Conservation (phyloP, 768 basidiomycete genomes). For the Mycena maculata region DNA sequence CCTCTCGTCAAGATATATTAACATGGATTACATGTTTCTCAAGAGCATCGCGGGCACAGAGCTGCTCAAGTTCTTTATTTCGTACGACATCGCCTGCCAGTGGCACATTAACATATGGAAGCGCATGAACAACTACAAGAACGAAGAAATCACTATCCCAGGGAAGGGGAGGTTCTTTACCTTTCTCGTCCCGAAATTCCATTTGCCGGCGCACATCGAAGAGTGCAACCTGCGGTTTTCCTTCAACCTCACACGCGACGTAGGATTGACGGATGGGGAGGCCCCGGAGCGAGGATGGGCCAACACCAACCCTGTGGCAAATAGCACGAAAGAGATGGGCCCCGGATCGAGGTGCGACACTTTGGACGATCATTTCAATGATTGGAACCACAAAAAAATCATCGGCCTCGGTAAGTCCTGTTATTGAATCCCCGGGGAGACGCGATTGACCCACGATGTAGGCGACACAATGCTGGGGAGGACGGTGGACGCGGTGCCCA, state of each 20-base stretch:
- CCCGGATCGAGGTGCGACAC: conserved; percentile 22
- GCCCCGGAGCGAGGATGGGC: conserved; percentile 45
- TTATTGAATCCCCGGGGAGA: too few species aligned
- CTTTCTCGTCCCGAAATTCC: conserved; percentile 43
- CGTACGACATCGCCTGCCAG: conserved; percentile 39
- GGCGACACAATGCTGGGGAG: not conserved
- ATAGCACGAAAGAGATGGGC: conserved; percentile 53
- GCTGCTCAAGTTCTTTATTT: conserved; percentile 23
- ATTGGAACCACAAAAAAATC: conserved; percentile 23
- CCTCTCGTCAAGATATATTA: not conserved
- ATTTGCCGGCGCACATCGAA: conserved; percentile 37
- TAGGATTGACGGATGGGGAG: conserved; percentile 53
- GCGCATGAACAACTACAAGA: conserved; percentile 26
- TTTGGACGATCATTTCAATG: conserved; percentile 15
- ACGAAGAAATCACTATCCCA: not conserved
- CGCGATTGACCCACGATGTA: not conserved
- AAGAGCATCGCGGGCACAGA: not conserved
- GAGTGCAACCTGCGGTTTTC: conserved; percentile 31
- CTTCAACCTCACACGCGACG: conserved; percentile 40
- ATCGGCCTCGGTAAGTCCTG: conserved; percentile 1
- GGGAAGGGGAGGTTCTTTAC: not conserved
- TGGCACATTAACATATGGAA: conserved; percentile 30
- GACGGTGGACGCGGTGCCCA: not conserved
- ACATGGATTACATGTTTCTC: not conserved
- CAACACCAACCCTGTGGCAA: conserved; percentile 43